These are phyloP conservation scores for Phytopythium delawarense DNA, from an alignment of 352 stramenopile species.

Conservation along the genomic window DNA sequence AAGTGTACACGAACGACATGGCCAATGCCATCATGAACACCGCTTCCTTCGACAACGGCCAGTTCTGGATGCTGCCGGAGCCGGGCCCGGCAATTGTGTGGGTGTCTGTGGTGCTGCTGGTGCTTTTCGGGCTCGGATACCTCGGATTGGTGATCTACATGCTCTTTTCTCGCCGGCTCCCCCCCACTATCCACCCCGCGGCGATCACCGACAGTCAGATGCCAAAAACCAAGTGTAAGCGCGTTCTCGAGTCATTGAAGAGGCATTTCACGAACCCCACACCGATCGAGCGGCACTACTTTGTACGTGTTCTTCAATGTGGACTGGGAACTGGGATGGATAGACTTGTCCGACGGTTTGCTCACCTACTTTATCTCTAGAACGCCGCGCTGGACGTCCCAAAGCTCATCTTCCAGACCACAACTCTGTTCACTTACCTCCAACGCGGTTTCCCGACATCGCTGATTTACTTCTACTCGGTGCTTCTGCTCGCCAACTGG, in stretches of 20 bases:
- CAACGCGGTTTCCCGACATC: constrained; percentile 29
- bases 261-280: not conserved
- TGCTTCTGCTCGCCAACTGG: constrained; percentile 32
- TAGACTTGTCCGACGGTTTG: not conserved
- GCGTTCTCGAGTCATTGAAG: not conserved
- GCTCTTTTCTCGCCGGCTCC: not conserved
- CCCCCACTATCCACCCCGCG: too few relatives aligned
- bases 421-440: constrained; percentile 32
- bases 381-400: constrained; percentile 26
- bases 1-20: constrained; percentile 6
- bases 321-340: too few relatives aligned
- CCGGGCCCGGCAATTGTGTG: constrained; percentile 8
- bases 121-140: constrained; percentile 5
- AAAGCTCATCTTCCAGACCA: constrained; percentile 43
- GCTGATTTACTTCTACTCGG: constrained; percentile 36
- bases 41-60: constrained; percentile 14
- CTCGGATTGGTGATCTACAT: constrained; percentile 1
- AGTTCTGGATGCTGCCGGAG: constrained; percentile 24
- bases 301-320: not conserved
- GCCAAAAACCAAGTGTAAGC: not conserved
- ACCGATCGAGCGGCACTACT: not conserved
- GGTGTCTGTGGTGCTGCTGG: not conserved
- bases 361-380: not conserved
- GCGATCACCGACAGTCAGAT: too few relatives aligned
- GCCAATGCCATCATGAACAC: constrained; percentile 7